Percentiles rank a stretch among this genome's conserved stretches.
These are phyloP conservation scores for Naganishia randhawae DNA, from an alignment of 768 basidiomycete genomes.

Conservation along the genomic window DNA sequence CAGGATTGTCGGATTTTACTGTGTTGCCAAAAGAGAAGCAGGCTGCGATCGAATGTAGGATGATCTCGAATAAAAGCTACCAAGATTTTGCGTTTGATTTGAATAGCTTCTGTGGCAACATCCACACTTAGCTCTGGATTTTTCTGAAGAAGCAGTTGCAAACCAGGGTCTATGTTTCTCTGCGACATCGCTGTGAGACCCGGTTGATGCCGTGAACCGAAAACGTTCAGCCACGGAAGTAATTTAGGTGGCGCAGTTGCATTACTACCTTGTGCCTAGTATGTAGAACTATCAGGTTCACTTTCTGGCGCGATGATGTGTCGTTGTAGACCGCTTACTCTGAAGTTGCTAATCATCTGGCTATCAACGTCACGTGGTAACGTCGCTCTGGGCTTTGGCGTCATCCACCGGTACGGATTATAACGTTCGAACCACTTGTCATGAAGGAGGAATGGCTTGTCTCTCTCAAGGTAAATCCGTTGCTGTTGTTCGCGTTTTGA, in stretches of 20 bases:
- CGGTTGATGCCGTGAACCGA: not conserved
- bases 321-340: not conserved
- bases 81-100: slow-evolving; percentile 70
- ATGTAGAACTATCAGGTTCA: not conserved
- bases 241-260: not conserved
- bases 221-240: slow-evolving; percentile 7
- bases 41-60: slow-evolving; percentile 81
- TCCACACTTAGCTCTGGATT: slow-evolving; percentile 46
- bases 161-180: not conserved
- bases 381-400: slow-evolving; percentile 58
- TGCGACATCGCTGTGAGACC: not conserved
- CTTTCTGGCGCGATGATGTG: too few species aligned
- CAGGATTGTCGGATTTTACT: slow-evolving; percentile 68
- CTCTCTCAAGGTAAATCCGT: slow-evolving; percentile 57
- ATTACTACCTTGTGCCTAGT: not conserved
- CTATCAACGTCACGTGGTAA: not conserved
- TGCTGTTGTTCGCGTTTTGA: slow-evolving; percentile 78
- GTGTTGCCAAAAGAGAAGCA: slow-evolving; percentile 82
- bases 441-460: slow-evolving; percentile 48
- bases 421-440: slow-evolving; percentile 67
- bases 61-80: slow-evolving; percentile 84
- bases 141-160: not conserved
- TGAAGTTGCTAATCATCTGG: too few species aligned
- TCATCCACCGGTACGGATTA: slow-evolving; percentile 85
- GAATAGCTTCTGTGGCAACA: slow-evolving; percentile 61